phyloP scores from a whole-genome alignment of 345 rosid species.

The Passiflora organensis region DNA sequence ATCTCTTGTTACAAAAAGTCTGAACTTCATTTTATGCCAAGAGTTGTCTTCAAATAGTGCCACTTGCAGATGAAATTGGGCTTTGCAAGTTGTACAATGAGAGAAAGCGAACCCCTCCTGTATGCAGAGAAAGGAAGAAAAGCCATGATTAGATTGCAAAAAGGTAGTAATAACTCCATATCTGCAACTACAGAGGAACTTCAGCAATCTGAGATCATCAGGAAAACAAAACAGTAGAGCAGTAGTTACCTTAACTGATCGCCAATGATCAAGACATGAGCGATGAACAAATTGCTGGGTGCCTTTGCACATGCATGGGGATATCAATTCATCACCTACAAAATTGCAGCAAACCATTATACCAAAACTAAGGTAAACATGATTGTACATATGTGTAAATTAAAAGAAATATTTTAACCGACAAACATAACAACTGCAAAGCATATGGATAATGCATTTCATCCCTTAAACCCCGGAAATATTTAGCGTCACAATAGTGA shows the following conservation, averaged over 20 bases:
- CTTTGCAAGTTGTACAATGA: conserved; percentile 87
- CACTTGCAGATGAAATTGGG: conserved; percentile 75
- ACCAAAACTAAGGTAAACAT: background rate
- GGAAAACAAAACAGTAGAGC: background rate
- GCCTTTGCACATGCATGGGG: conserved; percentile 99
- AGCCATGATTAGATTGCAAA: too few relatives aligned
- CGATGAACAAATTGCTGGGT: conserved; percentile 90
- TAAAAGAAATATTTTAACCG: too few relatives aligned
- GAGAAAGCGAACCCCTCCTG: conserved; percentile 98
- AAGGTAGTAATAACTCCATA: too few relatives aligned
- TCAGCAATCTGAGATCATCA: background rate
- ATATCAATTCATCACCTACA: conserved; percentile 84
- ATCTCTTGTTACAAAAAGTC: conserved; percentile 93
- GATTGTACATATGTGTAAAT: too few relatives aligned
- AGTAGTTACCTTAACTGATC: conserved; percentile 54
- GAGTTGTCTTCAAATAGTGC: conserved; percentile 67
- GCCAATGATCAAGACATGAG: conserved; percentile 85
- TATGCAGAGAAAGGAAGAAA: background rate
- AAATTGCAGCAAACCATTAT: conserved; percentile 7
- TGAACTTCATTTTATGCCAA: conserved; percentile 84
- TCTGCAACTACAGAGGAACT: background rate
- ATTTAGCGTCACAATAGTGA: too few relatives aligned
- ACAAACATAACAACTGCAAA: too few relatives aligned
- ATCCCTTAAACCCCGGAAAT: too few relatives aligned
- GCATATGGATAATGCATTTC: too few relatives aligned